Evolutionary conservation across 768 basidiomycete genomes (phyloP), one percentile per base, ranked within the genome.

Genomic region (Boletus edulis): DNA sequence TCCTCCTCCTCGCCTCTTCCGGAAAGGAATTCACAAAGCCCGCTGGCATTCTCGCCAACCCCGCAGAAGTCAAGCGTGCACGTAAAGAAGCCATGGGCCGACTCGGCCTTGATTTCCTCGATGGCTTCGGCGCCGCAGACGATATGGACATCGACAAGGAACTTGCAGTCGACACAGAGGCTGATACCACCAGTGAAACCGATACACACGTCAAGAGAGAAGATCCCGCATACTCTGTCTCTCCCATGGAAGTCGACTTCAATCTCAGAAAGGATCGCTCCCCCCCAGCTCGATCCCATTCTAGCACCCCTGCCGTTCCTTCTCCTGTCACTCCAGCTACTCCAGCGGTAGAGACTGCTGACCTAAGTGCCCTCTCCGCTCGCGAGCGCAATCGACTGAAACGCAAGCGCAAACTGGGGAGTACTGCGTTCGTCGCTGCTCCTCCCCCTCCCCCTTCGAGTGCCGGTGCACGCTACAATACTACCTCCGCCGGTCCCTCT

Each of bases 331-430:
- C 79, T 15, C 65, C 70, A 7, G 49, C 63, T 4, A 69, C 73
- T 6, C 70, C 74, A 4, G 70, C 71, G 0, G 34, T 37, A 12
- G 81, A 84, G 41, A 29, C 57, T 9, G 57, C 73, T 13, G 84
- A 86, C 58, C 57, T 76, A 5, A 74, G 65, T 41, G 81, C 80
- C 7, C 75, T 98, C 43, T 97, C 94, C 32, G 93, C 94, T 12
- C 85, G 97, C 51, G 96, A 98, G 72, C 84, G 90, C 32, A 97
- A 97, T 67, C 83, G 95, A 45, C 76, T 98, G 32, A 99, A 99
- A 71, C 82, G 97, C 29, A 98, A 98, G 68, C 88, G 95, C 52
- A 97, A 95, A 65, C 80, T 81, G 4, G 94, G 92, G 4, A 91
- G 88, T 65, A 76, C 85, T 32, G 90, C 89, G 1, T 92, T 92